These are phyloP conservation scores for Dothiorella sarmentorum DNA, from an alignment of 2,329 filamentous ascomycete species.

Conservation along the genomic window DNA sequence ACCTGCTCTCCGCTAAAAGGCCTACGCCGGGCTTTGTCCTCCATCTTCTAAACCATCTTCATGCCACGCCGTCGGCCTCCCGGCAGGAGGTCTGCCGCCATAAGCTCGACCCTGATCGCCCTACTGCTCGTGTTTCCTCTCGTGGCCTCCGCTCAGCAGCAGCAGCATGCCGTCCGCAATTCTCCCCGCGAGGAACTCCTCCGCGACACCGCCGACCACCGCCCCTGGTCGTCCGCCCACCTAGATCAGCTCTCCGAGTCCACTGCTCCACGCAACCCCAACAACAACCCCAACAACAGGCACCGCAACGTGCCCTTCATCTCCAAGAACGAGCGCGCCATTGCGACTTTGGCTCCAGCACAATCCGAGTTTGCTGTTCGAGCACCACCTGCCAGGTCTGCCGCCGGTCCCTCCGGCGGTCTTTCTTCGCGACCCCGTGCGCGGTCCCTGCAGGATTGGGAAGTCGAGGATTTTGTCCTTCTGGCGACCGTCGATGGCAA, in stretches of 20 bases:
- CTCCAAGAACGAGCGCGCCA: conserved; percentile 77
- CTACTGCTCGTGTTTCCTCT: conserved; percentile 34
- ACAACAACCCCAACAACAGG: conserved; percentile 4
- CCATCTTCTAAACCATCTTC: conserved; percentile 17
- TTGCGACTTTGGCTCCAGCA: conserved; percentile 90
- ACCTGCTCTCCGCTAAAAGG: conserved; percentile 14
- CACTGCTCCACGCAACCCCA: not conserved
- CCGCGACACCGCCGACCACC: conserved; percentile 27
- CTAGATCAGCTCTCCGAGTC: conserved; percentile 14
- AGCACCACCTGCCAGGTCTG: conserved; percentile 74
- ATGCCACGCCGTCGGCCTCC: conserved; percentile 42
- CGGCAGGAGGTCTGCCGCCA: conserved; percentile 36
- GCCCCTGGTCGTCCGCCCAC: conserved; percentile 16
- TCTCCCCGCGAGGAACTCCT: conserved; percentile 29
- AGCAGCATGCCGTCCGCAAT: conserved; percentile 31
- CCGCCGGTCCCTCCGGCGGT: conserved; percentile 39
- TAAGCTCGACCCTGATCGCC: conserved; percentile 28
- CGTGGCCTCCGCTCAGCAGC: conserved; percentile 38
- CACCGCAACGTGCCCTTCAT: conserved; percentile 24
- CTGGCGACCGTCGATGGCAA: conserved; percentile 99
- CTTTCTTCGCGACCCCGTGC: conserved; percentile 76
- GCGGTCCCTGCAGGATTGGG: conserved; percentile 98
- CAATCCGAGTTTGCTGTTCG: conserved; percentile 70
- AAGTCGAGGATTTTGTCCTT: conserved; percentile 99
- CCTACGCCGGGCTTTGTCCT: conserved; percentile 16